Evolutionary conservation across 169 alveolate species (phyloP).

Genomic region (Cryptosporidium sp.): DNA sequence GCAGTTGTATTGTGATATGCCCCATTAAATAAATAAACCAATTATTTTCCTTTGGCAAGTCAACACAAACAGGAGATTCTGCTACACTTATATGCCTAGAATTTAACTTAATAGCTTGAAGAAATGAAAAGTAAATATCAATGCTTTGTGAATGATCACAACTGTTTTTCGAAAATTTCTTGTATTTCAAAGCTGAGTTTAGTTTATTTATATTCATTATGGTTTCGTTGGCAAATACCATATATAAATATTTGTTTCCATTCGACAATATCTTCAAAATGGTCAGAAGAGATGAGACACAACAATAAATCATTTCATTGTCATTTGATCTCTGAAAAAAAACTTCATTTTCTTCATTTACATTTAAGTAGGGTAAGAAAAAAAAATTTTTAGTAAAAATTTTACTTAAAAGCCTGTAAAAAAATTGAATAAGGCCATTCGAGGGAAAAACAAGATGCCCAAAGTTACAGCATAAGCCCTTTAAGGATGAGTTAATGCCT

Average conservation of each 20-base stretch:
- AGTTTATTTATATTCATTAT: constrained; percentile 20
- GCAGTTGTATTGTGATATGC: constrained; percentile 12
- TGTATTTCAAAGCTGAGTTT: neutral
- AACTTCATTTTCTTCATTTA: neutral
- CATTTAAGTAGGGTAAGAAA: neutral
- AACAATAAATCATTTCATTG: constrained; percentile 8
- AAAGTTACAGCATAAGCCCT: constrained; percentile 52
- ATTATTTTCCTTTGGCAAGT: neutral
- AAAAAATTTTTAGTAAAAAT: constrained; percentile 11
- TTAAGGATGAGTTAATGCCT: constrained; percentile 39
- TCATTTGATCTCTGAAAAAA: neutral
- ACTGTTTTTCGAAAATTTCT: neutral
- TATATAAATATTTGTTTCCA: constrained; percentile 1
- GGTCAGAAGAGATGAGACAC: constrained; percentile 13
- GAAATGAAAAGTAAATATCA: constrained; percentile 24
- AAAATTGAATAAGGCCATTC: constrained; percentile 57
- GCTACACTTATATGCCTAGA: neutral
- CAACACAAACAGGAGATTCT: constrained; percentile 26
- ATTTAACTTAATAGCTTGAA: neutral
- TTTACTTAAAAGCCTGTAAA: constrained; percentile 36
- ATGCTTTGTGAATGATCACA: neutral
- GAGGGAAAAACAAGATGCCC: constrained; percentile 60
- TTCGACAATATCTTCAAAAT: constrained; percentile 25
- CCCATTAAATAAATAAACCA: constrained; percentile 27
- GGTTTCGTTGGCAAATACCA: constrained; percentile 28